Evolutionary conservation across 2,329 filamentous ascomycete genomes (phyloP).

Genomic region (Penicillium sp.): DNA sequence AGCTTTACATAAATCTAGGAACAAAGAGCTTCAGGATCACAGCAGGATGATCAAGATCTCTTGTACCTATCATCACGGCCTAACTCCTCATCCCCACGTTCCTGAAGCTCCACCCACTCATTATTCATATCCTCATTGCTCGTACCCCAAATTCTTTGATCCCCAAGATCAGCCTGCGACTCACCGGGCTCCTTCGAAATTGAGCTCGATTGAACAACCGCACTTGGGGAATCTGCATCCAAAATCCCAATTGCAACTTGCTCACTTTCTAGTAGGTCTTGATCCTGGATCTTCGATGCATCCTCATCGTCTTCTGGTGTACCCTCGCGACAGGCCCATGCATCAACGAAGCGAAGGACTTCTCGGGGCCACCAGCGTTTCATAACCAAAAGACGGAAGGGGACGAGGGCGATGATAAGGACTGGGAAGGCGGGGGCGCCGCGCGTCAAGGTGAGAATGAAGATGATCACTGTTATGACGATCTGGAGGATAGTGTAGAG

Average conservation of each 20-base stretch:
- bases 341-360: slow-evolving; percentile 54
- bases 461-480: slow-evolving; percentile 58
- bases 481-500: slow-evolving; percentile 60
- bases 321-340: slow-evolving; percentile 52
- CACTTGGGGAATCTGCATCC: background rate
- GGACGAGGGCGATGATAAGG: slow-evolving; percentile 63
- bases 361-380: slow-evolving; percentile 59
- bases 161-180: slow-evolving; percentile 2
- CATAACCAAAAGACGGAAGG: slow-evolving; percentile 60
- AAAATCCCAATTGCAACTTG: background rate
- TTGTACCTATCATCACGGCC: slow-evolving; percentile 8
- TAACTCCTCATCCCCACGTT: slow-evolving; percentile 22
- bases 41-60: background rate
- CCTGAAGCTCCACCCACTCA: slow-evolving; percentile 26
- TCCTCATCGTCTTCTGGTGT: slow-evolving; percentile 52
- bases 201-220: background rate
- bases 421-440: slow-evolving; percentile 63
- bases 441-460: slow-evolving; percentile 61
- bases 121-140: slow-evolving; percentile 7
- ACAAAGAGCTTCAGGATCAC: background rate
- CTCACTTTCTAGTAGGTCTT: slow-evolving; percentile 1
- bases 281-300: slow-evolving; percentile 5
- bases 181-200: background rate
- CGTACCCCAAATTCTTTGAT: slow-evolving; percentile 4
- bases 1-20: background rate